Percentiles rank a stretch among this genome's conserved stretches.
Conservation (phyloP, 192 early-diverging fungal species). For the Mortierella alpina region DNA sequence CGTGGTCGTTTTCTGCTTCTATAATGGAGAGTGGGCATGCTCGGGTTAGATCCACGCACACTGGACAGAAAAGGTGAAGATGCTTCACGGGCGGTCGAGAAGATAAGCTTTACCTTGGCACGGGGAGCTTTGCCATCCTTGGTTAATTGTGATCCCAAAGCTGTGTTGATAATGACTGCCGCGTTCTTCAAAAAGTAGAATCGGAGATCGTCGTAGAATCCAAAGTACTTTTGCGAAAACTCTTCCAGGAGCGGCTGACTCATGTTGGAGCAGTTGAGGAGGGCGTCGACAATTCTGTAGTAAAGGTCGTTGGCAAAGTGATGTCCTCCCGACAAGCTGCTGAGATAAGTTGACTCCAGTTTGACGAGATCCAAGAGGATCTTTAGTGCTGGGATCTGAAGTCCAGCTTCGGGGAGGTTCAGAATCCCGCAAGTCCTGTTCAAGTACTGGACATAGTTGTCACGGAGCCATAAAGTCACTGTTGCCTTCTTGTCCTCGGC, state of each 20-base stretch:
- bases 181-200: constrained; percentile 84
- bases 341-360: constrained; percentile 65
- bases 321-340: constrained; percentile 50
- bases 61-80: neutral
- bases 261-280: constrained; percentile 68
- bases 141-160: constrained; percentile 23
- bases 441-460: constrained; percentile 78
- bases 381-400: constrained; percentile 81
- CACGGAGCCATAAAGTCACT: constrained; percentile 80
- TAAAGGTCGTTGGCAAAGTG: constrained; percentile 82
- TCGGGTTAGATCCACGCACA: neutral
- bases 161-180: constrained; percentile 52
- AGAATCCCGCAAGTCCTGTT: constrained; percentile 66
- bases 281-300: constrained; percentile 60
- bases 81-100: neutral
- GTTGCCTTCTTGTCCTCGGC: constrained; percentile 62
- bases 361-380: constrained; percentile 77
- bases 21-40: neutral
- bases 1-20: constrained; percentile 42
- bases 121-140: constrained; percentile 24
- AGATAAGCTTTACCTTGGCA: constrained; percentile 10
- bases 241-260: constrained; percentile 70
- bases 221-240: constrained; percentile 77
- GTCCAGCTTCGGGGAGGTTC: constrained; percentile 69
- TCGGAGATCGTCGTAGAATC: constrained; percentile 87